Base-by-base conservation (phyloP, 257 asterid genomes). In the Gentiana dahurica region DNA sequence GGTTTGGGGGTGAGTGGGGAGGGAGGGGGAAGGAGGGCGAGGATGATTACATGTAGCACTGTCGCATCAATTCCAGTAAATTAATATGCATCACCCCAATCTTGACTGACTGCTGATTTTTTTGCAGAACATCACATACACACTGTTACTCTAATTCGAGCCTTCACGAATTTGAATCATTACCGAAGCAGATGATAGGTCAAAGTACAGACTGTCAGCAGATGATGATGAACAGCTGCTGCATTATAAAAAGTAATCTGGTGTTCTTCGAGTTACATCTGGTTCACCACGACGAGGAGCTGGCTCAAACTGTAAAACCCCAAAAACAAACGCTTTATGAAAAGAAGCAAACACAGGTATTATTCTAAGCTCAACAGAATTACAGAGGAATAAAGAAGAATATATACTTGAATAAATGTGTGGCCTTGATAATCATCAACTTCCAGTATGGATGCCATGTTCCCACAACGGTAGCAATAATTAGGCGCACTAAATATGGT, bases 221-320 rank as follows among this genome's bases (percentile, higher is more conserved):
- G 24, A 24, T 24, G 24, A 24, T 24, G 24, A 24, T 24, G 24
- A 24, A 24, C 24, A 24, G 24, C 24, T 24, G 65, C 69, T 49
- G 59, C 71, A 67, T 85, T 78, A 86, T 54, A 86, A 77, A 66
- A 86, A 86, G 77, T 86, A 86, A 74, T 86, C 95, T 33, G 95
- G 95, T 59, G 89, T 83, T 69, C 95, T 78, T 74, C 95, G 81
- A 63, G 93, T 86, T 52, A 86, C 95, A 77, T 82, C 89, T 64
- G 93, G 95, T 64, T 83, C 95, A 15, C 93, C 95, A 13, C 95
- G 75, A 60, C 89, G 81, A 10, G 95, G 93, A 65, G 93, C 95
- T 64, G 95, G 95, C 63, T 86, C 95, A 77, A 86, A 86, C 95
- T 86, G 83, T 75, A 58, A 24, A 24, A 62, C 24, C 38, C 8